Conservation (phyloP, 2,329 filamentous ascomycete genomes). For the Phaeosphaeria sp. region DNA sequence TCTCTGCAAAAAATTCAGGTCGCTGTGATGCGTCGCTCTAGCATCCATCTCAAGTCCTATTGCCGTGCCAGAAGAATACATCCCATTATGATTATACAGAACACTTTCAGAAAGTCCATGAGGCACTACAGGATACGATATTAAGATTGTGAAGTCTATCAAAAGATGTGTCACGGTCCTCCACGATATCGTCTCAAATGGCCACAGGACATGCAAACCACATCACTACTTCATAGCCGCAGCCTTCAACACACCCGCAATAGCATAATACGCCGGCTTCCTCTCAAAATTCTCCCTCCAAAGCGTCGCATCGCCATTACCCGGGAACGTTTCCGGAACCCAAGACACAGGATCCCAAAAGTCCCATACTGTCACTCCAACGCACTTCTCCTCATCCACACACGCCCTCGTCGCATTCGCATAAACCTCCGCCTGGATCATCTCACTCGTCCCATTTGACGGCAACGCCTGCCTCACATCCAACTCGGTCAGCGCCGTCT, state of each 20-base stretch:
- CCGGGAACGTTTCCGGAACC: constrained; percentile 47
- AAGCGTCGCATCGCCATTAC: constrained; percentile 45
- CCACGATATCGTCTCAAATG: too few species aligned
- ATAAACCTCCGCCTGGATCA: constrained; percentile 60
- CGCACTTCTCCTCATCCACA: constrained; percentile 43
- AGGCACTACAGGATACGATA: too few species aligned
- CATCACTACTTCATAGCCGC: constrained; percentile 7
- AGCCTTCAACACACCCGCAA: constrained; percentile 33
- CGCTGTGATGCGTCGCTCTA: too few species aligned
- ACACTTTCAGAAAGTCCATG: too few species aligned
- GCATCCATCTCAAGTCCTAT: too few species aligned
- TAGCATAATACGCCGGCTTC: constrained; percentile 47
- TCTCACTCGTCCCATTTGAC: constrained; percentile 48
- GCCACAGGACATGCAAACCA: too few species aligned
- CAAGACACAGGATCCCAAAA: constrained; percentile 51
- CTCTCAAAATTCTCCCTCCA: constrained; percentile 33
- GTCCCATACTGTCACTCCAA: constrained; percentile 53
- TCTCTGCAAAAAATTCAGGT: too few species aligned
- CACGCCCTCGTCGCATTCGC: constrained; percentile 46
- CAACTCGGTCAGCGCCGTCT: constrained; percentile 68
- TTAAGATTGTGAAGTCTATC: too few species aligned
- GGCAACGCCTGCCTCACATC: constrained; percentile 63
- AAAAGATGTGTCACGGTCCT: too few species aligned
- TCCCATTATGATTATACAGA: too few species aligned
- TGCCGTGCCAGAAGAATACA: too few species aligned